phyloP scores from a whole-genome alignment of 2,329 filamentous ascomycete species.

The Cladophialophora yegresii region DNA sequence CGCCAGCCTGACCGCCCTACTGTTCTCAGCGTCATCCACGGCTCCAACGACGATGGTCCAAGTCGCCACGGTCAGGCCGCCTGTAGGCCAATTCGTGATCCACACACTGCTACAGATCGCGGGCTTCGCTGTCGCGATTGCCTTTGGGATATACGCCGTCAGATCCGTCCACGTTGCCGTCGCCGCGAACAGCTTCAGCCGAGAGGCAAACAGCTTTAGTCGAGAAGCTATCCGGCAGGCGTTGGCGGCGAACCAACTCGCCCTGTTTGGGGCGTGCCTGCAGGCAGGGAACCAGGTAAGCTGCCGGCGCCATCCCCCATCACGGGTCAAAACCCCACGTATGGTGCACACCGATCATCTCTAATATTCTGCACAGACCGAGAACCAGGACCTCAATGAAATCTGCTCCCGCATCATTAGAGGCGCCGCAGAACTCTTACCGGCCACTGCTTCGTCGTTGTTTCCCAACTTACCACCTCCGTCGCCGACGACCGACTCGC shows the following conservation, averaged over 20 bases:
- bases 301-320: no score
- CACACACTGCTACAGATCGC: not conserved
- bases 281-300: not conserved
- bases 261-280: not conserved
- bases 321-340: no score
- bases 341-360: no score
- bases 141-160: not conserved
- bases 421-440: not conserved
- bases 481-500: not conserved
- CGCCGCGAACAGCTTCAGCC: not conserved
- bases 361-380: not conserved
- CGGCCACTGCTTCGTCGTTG: not conserved
- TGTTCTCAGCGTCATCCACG: not conserved
- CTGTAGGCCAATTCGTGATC: not conserved
- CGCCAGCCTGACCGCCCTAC: not conserved
- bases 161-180: not conserved
- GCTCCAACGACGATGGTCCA: not conserved
- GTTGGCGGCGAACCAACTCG: not conserved
- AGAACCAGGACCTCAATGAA: not conserved
- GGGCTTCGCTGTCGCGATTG: not conserved
- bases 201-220: not conserved
- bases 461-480: not conserved
- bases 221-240: not conserved
- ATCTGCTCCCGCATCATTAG: not conserved
- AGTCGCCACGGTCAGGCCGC: not conserved